Percentiles rank a stretch among this genome's conserved stretches.
These are phyloP conservation scores for Teratosphaeria nubilosa DNA, from an alignment of 2,329 filamentous ascomycete genomes.

Conservation along the genomic window DNA sequence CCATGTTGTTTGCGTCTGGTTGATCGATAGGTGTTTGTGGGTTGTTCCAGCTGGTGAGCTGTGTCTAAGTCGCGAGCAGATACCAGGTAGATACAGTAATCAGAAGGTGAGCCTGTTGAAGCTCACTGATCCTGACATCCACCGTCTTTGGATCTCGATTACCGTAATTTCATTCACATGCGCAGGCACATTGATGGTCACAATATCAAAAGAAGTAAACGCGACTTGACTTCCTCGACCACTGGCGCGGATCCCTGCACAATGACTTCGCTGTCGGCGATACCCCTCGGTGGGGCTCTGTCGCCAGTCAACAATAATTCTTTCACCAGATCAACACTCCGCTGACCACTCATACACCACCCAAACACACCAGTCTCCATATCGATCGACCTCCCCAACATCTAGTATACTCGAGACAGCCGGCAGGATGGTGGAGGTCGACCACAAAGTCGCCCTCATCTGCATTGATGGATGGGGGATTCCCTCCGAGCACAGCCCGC, in stretches of 20 bases:
- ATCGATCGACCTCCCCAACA: background rate
- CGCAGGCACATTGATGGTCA: background rate
- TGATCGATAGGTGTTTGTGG: background rate
- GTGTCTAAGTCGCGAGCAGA: background rate
- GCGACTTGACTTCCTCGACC: background rate
- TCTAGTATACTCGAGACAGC: background rate
- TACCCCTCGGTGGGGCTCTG: background rate
- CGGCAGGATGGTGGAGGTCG: constrained; percentile 50
- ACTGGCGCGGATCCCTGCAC: background rate
- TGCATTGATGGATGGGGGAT: constrained; percentile 99
- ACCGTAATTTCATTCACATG: background rate
- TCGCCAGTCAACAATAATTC: constrained; percentile 1
- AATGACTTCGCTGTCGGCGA: background rate
- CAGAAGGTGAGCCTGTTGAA: no score
- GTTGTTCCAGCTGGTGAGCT: background rate
- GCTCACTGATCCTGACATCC: background rate
- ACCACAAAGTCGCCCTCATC: constrained; percentile 66
- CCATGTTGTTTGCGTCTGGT: background rate
- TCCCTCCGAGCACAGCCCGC: constrained; percentile 66
- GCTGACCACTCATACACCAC: background rate
- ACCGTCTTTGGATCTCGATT: background rate
- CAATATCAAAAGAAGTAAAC: background rate
- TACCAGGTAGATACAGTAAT: no score
- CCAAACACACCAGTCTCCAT: background rate
- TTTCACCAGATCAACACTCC: background rate